Evolutionary conservation across 2,329 filamentous ascomycete species (phyloP), one percentile per base, ranked within the genome.

Genomic region (Trichoderma sp.): DNA sequence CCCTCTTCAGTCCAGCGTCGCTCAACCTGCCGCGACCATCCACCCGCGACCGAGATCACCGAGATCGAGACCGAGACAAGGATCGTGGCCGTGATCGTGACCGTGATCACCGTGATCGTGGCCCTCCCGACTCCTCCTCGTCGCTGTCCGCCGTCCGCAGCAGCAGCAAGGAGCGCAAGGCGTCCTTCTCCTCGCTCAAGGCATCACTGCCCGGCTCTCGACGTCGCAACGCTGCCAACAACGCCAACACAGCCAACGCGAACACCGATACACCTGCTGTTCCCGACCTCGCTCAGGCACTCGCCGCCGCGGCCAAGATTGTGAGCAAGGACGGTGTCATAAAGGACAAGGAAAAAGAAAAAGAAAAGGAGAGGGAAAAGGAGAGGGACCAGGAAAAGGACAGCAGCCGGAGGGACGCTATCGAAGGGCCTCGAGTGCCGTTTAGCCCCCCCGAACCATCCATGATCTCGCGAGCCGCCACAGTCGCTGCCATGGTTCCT

Each of bases 231-330:
- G 81, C 77, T 73, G 76, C 80, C 56, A 81, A 77, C 73, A 79
- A 79, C 76, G 78, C 80, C 1, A 51, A 21, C 74, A 77, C 60
- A n/a, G 61, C 83, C 74, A 78, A 83, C 62, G 85, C 83, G 68
- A 85, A 87, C 79, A 83, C 82, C 64, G 75, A 83, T 26, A 82
- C 81, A 58, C 87, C 86, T 39, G 85, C 86, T 6, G 81, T 89
- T 21, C 86, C 86, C 60, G 85, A 88, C 67, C 86, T 86, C 79
- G 85, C 85, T 5, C 83, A 87, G 71, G 79, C 84, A n/a, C 83
- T 83, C 58, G 83, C 84, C 4, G 84, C 84, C 34, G 86, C 85
- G 75, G 84, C 85, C 43, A 86, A 85, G 75, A 78, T 85, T 66
- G 73, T 77, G n/a, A 74, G 75, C 8, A 75, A 77, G 62, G 70